Conservation (phyloP, 345 rosid genomes). For the Punica granatum region DNA sequence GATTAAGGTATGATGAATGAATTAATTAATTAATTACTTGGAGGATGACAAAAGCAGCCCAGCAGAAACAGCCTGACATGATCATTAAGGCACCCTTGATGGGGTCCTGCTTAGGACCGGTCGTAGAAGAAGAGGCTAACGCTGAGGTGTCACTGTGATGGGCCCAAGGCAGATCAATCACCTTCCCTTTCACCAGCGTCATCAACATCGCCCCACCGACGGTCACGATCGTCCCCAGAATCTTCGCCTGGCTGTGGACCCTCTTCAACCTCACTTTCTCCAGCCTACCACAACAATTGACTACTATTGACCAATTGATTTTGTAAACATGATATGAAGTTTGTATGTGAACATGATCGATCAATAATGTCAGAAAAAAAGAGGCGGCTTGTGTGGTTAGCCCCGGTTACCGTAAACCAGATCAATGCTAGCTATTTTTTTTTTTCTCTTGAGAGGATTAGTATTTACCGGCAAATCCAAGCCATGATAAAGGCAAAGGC, state of each 20-base stretch:
- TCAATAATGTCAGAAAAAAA: too few relatives aligned
- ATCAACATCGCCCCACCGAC: constrained; percentile 91
- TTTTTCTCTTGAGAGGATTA: not conserved
- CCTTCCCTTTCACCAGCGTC: constrained; percentile 61
- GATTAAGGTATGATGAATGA: not conserved
- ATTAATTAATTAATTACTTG: constrained; percentile 28
- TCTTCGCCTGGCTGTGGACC: constrained; percentile 69
- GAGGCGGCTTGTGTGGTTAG: too few relatives aligned
- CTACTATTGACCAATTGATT: not conserved
- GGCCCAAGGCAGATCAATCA: constrained; percentile 68
- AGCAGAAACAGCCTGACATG: constrained; percentile 43
- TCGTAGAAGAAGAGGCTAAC: not conserved
- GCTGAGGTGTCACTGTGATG: constrained; percentile 1
- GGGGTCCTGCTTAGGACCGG: constrained; percentile 27
- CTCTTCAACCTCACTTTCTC: constrained; percentile 57
- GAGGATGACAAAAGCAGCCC: constrained; percentile 66
- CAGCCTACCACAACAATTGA: constrained; percentile 27
- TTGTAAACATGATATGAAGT: not conserved
- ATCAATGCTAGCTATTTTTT: too few relatives aligned
- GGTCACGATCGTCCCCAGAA: constrained; percentile 73
- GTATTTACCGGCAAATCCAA: constrained; percentile 55
- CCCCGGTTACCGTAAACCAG: too few relatives aligned
- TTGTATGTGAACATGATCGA: not conserved
- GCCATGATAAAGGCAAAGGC: constrained; percentile 87
- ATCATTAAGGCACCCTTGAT: constrained; percentile 55